Conservation (phyloP, 2,329 filamentous ascomycete genomes). For the Fusarium anguioides region DNA sequence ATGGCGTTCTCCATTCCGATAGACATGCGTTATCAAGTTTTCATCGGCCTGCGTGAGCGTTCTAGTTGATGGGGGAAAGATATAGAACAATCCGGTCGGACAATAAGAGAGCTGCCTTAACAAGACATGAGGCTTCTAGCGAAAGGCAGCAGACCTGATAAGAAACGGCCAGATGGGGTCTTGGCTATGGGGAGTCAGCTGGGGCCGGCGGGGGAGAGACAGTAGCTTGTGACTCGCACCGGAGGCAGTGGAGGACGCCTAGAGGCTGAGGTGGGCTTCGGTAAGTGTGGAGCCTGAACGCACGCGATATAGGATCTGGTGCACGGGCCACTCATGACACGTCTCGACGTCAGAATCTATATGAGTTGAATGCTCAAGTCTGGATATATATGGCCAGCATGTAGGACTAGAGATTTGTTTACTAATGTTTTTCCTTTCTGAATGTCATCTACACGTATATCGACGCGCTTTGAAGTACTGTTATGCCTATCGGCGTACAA, state of each 20-base stretch:
- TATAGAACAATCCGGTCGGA: not conserved
- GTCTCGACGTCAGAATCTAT: conserved; percentile 10
- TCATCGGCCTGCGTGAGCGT: conserved; percentile 15
- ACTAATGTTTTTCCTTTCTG: not conserved
- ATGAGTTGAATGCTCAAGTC: conserved; percentile 7
- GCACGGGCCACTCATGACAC: conserved; percentile 31
- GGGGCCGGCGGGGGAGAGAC: conserved; percentile 31
- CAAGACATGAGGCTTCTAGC: conserved; percentile 21
- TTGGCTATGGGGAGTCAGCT: conserved; percentile 34
- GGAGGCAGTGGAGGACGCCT: conserved; percentile 1
- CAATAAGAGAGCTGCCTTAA: conserved; percentile 1
- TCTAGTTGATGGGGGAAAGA: not conserved
- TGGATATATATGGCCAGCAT: not conserved
- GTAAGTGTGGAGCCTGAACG: conserved; percentile 19
- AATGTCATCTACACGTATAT: not conserved
- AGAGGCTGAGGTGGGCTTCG: conserved; percentile 6
- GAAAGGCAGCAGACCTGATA: conserved; percentile 22
- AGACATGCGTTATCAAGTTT: conserved; percentile 10
- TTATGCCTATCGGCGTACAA: not conserved
- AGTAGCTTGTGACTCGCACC: conserved; percentile 35
- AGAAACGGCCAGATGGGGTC: conserved; percentile 15
- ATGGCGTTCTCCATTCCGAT: conserved; percentile 52
- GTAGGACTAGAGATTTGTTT: not conserved
- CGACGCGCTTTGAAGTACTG: not conserved
- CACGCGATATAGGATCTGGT: conserved; percentile 15